These are phyloP conservation scores for Murraya koenigii DNA, from an alignment of 345 rosid genomes.

Conservation along the genomic window DNA sequence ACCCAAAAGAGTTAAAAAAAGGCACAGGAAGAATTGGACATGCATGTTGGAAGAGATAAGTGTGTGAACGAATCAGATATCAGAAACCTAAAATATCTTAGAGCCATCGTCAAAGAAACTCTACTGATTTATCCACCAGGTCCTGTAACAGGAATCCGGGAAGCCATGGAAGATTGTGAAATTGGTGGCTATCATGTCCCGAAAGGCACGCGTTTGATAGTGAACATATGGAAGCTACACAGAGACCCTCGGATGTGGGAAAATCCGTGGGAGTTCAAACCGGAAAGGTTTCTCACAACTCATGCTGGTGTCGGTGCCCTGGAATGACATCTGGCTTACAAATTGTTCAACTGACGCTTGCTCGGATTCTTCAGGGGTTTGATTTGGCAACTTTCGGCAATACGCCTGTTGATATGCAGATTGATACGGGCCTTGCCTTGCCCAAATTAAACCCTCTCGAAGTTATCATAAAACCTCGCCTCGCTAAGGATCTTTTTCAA, in stretches of 20 bases:
- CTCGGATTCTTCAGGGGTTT: constrained; percentile 51
- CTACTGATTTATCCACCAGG: constrained; percentile 49
- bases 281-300: constrained; percentile 46
- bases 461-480: constrained; percentile 40
- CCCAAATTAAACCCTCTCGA: constrained; percentile 41
- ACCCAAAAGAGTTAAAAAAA: constrained; percentile 29
- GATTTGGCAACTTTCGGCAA: constrained; percentile 11
- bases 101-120: constrained; percentile 63
- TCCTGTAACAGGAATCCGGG: constrained; percentile 49
- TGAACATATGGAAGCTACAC: constrained; percentile 62
- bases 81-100: constrained; percentile 39
- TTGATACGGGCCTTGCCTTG: constrained; percentile 45
- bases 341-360: constrained; percentile 42
- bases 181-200: constrained; percentile 38
- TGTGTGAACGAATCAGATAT: constrained; percentile 63
- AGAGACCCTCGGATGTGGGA: constrained; percentile 50
- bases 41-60: constrained; percentile 33
- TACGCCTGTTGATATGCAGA: constrained; percentile 38
- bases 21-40: constrained; percentile 60
- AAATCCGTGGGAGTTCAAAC: constrained; percentile 35
- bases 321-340: constrained; percentile 39
- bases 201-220: constrained; percentile 48
- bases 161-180: constrained; percentile 46
- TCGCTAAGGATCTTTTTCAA: constrained; percentile 23
- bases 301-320: constrained; percentile 34